A percentile compares a stretch with the other conserved stretches of the same genome.
Evolutionary conservation across 1,284 basidiomycete genomes (phyloP).

Genomic region (Fistulina hepatica): DNA sequence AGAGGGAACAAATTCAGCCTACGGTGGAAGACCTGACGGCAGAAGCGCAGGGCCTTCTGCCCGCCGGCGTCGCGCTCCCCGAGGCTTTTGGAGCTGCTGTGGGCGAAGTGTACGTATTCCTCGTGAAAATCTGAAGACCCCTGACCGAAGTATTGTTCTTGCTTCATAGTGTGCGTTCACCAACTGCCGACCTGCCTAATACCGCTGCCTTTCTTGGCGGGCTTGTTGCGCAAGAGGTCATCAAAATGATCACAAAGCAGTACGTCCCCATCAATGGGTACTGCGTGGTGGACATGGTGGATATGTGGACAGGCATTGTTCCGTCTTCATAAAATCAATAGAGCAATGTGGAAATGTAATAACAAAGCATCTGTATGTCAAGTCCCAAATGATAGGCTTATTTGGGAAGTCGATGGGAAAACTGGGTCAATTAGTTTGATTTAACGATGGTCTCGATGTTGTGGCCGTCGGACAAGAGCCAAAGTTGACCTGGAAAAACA

Average conservation of each 20-base stretch:
- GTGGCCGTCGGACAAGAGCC: no score
- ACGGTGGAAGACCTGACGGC: constrained; percentile 30
- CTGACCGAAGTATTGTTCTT: constrained; percentile 6
- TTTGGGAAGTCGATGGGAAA: no score
- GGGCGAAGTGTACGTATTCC: constrained; percentile 65
- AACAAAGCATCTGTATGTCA: no score
- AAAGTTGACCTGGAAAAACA: no score
- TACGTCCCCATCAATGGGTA: constrained; percentile 88
- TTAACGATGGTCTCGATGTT: no score
- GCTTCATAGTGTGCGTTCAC: constrained; percentile 56
- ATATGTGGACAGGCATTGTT: constrained; percentile 63
- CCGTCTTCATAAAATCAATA: no score
- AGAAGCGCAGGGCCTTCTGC: constrained; percentile 31
- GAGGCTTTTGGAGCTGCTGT: constrained; percentile 54
- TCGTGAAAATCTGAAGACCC: neutral
- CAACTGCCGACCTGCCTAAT: constrained; percentile 81
- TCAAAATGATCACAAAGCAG: constrained; percentile 95
- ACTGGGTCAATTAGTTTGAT: no score
- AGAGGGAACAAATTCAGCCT: constrained; percentile 17
- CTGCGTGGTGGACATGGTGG: constrained; percentile 81
- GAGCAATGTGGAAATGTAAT: neutral
- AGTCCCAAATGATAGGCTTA: no score
- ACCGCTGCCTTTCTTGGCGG: constrained; percentile 92
- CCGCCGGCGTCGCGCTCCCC: constrained; percentile 35
- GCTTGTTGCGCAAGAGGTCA: constrained; percentile 91